phyloP scores from a whole-genome alignment of 139 green algal genomes.

The Chlorella sp. region DNA sequence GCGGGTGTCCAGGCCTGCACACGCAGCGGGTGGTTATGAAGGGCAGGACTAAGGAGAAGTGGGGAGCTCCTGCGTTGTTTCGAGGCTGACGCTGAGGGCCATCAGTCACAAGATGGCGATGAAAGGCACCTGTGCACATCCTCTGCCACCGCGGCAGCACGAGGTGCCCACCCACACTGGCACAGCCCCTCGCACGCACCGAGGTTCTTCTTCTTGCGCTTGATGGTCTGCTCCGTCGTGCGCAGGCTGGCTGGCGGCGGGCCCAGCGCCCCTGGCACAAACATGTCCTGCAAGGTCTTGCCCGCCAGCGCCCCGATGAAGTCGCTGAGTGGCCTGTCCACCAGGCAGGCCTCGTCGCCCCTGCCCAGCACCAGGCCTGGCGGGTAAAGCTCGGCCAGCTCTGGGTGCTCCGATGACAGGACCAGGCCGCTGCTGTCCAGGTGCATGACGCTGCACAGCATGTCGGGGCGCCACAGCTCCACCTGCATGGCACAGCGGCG shows the following conservation, averaged over 20 bases:
- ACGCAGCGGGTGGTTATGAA: neutral
- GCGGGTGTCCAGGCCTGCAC: neutral
- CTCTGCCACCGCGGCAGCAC: neutral
- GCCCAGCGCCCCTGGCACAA: neutral
- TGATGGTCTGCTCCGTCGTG: neutral
- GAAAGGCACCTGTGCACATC: neutral
- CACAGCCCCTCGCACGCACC: too few species aligned
- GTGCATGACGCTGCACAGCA: constrained; percentile 24
- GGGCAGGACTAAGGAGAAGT: neutral
- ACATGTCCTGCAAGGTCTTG: neutral
- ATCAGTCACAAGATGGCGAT: neutral
- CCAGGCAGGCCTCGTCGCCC: neutral
- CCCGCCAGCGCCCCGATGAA: neutral
- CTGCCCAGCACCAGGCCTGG: neutral
- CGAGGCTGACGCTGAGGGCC: too few species aligned
- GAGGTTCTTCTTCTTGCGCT: neutral
- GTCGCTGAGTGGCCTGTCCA: neutral
- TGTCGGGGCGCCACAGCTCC: constrained; percentile 24
- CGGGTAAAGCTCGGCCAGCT: neutral
- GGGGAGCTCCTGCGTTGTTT: too few species aligned
- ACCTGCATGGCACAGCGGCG: constrained; percentile 11
- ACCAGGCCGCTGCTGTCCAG: constrained; percentile 3
- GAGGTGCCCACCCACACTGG: neutral
- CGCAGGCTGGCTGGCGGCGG: neutral
- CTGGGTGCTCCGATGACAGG: neutral